Evolutionary conservation across 345 rosid genomes (phyloP).

Genomic region (Physaria fendleri): DNA sequence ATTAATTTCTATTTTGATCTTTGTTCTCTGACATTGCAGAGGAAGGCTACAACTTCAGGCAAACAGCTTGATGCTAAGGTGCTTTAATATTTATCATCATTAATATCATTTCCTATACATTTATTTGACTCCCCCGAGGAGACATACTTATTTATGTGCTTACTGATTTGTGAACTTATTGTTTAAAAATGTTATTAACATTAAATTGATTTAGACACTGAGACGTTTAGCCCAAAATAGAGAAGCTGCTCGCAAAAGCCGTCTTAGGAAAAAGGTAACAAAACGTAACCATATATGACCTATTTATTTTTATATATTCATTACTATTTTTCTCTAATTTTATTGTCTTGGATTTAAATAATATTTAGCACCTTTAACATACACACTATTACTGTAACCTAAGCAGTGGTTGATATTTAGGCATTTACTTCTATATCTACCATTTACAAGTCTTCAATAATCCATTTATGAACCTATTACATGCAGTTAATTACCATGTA

Average conservation of each 20-base stretch:
- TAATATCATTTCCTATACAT: not conserved
- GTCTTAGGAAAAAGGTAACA: slow-evolving; percentile 89
- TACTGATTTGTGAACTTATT: slow-evolving; percentile 5
- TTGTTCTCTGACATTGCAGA: slow-evolving; percentile 46
- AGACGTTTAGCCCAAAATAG: slow-evolving; percentile 99
- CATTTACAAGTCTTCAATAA: not conserved
- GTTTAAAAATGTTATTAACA: not conserved
- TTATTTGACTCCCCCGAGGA: slow-evolving; percentile 5
- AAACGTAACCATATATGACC: not conserved
- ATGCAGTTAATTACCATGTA: not conserved
- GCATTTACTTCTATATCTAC: not conserved
- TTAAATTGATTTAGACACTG: slow-evolving; percentile 50
- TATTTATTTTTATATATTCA: not conserved
- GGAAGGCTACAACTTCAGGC: slow-evolving; percentile 75
- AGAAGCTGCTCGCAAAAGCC: slow-evolving; percentile 99
- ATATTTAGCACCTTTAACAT: too few relatives aligned
- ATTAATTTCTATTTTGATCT: slow-evolving; percentile 6
- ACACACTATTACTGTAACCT: not conserved
- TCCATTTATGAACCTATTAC: not conserved
- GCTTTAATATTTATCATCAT: not conserved
- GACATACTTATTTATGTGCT: not conserved
- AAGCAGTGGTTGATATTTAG: not conserved
- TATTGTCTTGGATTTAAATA: not conserved
- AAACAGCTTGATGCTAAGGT: slow-evolving; percentile 95
- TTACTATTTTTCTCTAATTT: not conserved